Evolutionary conservation across 352 stramenopile species (phyloP).

Genomic region (Phytophthora pini): DNA sequence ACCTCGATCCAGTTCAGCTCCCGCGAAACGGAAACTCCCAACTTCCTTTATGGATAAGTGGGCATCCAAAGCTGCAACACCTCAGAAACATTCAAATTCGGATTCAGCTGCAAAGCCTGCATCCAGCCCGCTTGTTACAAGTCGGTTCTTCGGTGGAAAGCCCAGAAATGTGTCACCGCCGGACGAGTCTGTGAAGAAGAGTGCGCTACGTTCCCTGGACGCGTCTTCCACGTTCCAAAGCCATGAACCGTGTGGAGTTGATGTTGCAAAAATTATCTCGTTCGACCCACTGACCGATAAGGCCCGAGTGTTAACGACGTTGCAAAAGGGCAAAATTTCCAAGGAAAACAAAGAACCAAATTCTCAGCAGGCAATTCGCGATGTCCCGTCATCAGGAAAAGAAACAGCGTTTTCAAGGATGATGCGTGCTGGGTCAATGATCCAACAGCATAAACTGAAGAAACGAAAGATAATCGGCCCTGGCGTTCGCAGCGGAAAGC

Average conservation of each 20-base stretch:
- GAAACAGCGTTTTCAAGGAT: conserved; percentile 87
- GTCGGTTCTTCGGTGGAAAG: conserved; percentile 52
- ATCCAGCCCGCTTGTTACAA: conserved; percentile 36
- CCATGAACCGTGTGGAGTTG: conserved; percentile 54
- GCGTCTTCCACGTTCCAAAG: conserved; percentile 52
- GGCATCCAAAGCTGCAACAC: conserved; percentile 11
- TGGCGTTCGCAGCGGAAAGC: conserved; percentile 22
- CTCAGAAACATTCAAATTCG: background rate
- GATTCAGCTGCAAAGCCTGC: background rate
- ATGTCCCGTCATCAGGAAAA: conserved; percentile 21
- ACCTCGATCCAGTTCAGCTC: conserved; percentile 14
- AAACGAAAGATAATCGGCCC: conserved; percentile 42
- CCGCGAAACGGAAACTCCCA: conserved; percentile 32
- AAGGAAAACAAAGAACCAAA: conserved; percentile 61
- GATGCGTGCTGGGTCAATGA: conserved; percentile 70
- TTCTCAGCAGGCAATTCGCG: conserved; percentile 1
- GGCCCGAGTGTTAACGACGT: conserved; percentile 8
- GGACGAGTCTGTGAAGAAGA: conserved; percentile 40
- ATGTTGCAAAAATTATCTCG: conserved; percentile 57
- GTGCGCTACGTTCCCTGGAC: conserved; percentile 7
- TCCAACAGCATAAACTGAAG: conserved; percentile 64
- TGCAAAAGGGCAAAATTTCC: conserved; percentile 3
- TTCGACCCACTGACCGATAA: conserved; percentile 57
- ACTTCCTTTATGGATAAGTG: conserved; percentile 33
- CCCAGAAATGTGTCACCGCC: conserved; percentile 37